Evolutionary conservation across 1,139 yeast species (phyloP).

Genomic region (Kodamaea sp.): DNA sequence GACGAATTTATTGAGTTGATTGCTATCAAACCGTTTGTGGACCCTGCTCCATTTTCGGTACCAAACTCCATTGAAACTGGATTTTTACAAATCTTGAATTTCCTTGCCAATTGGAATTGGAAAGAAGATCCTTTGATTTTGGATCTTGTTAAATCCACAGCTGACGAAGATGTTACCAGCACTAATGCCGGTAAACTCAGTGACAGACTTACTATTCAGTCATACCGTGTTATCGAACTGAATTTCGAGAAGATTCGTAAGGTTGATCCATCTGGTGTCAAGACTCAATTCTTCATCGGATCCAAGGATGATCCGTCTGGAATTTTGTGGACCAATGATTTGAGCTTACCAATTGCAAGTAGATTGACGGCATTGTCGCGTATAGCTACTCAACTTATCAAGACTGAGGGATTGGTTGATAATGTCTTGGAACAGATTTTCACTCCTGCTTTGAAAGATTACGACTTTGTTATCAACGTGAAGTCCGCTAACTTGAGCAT

Average conservation of each 20-base stretch:
- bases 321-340: slow-evolving; percentile 71
- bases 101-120: slow-evolving; percentile 91
- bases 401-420: slow-evolving; percentile 43
- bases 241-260: slow-evolving; percentile 68
- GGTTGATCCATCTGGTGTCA: slow-evolving; percentile 78
- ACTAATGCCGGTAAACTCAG: slow-evolving; percentile 45
- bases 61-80: slow-evolving; percentile 84
- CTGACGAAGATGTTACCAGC: slow-evolving; percentile 13
- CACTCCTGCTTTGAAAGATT: slow-evolving; percentile 81
- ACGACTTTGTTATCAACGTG: slow-evolving; percentile 71
- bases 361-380: slow-evolving; percentile 86
- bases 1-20: slow-evolving; percentile 83
- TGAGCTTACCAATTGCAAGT: slow-evolving; percentile 77
- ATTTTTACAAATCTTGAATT: slow-evolving; percentile 70
- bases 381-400: slow-evolving; percentile 62
- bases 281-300: slow-evolving; percentile 79
- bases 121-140: slow-evolving; percentile 78
- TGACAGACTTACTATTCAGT: slow-evolving; percentile 62
- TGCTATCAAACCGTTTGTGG: slow-evolving; percentile 82
- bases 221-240: slow-evolving; percentile 61
- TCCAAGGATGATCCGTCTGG: slow-evolving; percentile 84
- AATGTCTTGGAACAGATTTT: slow-evolving; percentile 59
- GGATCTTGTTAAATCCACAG: slow-evolving; percentile 61
- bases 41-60: slow-evolving; percentile 75
- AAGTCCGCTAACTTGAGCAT: slow-evolving; percentile 45